phyloP scores from a whole-genome alignment of 2,329 filamentous ascomycete genomes.

The Zymoseptoria ardabiliae region DNA sequence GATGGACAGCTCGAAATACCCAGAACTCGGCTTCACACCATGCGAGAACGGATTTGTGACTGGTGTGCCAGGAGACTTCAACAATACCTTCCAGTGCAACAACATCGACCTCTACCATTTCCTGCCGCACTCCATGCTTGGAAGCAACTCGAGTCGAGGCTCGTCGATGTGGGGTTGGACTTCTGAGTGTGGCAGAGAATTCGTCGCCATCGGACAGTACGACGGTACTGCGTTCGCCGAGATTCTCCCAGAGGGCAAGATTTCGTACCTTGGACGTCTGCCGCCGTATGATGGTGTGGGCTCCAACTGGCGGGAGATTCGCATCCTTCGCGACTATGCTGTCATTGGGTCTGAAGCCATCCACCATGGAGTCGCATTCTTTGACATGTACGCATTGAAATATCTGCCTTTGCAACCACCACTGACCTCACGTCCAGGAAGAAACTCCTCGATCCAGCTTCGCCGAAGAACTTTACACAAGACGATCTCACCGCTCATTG shows the following conservation, averaged over 20 bases:
- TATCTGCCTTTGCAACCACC: not conserved
- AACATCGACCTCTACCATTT: slow-evolving; percentile 50
- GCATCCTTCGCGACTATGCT: slow-evolving; percentile 35
- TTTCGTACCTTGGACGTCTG: slow-evolving; percentile 48
- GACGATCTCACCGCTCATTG: slow-evolving; percentile 12
- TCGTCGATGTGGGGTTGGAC: slow-evolving; percentile 50
- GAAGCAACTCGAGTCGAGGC: slow-evolving; percentile 38
- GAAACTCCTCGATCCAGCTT: slow-evolving; percentile 44
- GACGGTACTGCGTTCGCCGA: slow-evolving; percentile 51
- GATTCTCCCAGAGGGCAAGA: slow-evolving; percentile 44
- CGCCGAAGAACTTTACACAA: slow-evolving; percentile 38
- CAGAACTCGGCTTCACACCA: slow-evolving; percentile 32
- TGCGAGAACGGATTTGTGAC: slow-evolving; percentile 12
- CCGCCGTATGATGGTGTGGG: slow-evolving; percentile 42
- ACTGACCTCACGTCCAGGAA: slow-evolving; percentile 19
- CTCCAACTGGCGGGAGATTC: slow-evolving; percentile 46
- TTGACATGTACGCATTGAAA: slow-evolving; percentile 44
- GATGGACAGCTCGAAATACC: slow-evolving; percentile 33
- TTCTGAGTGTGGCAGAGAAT: slow-evolving; percentile 45
- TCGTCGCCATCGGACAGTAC: slow-evolving; percentile 48
- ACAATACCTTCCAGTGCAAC: slow-evolving; percentile 36
- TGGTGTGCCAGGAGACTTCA: slow-evolving; percentile 11
- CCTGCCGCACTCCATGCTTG: slow-evolving; percentile 47
- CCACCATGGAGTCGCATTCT: slow-evolving; percentile 54
- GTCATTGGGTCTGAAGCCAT: slow-evolving; percentile 39